Percentiles rank a stretch among this genome's conserved stretches.
phyloP scores from a whole-genome alignment of 169 alveolate species.

The Plasmodium gallinaceum region DNA sequence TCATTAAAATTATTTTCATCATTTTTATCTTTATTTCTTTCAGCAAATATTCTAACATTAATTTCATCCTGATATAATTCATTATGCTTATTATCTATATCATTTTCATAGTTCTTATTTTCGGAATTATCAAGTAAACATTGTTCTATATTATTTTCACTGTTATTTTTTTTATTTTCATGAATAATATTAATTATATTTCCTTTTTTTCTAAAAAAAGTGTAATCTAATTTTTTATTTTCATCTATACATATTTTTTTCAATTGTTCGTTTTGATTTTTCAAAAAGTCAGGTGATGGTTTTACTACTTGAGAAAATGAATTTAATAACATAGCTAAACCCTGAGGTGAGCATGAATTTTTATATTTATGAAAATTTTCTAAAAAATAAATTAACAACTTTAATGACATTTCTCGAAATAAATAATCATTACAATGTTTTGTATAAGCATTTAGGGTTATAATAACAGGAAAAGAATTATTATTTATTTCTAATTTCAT shows the following conservation, averaged over 20 bases:
- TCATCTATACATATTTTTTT: constrained; percentile 23
- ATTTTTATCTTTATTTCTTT: background rate
- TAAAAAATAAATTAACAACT: constrained; percentile 31
- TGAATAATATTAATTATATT: background rate
- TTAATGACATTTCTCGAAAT: constrained; percentile 18
- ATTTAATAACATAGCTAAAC: constrained; percentile 56
- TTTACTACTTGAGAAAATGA: constrained; percentile 59
- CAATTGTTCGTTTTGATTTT: constrained; percentile 8
- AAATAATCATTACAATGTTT: constrained; percentile 51
- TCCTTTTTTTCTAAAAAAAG: background rate
- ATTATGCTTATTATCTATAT: background rate
- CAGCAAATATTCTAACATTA: background rate
- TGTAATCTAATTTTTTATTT: background rate
- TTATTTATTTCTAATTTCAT: constrained; percentile 1
- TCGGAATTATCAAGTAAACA: background rate
- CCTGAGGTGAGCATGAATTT: constrained; percentile 46
- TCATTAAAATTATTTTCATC: constrained; percentile 10
- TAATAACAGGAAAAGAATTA: constrained; percentile 46
- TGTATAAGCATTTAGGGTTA: constrained; percentile 50
- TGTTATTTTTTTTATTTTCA: background rate
- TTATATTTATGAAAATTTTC: constrained; percentile 22
- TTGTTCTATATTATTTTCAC: background rate
- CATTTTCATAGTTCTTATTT: background rate
- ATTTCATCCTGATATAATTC: background rate
- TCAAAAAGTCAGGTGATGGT: constrained; percentile 64